Conservation (phyloP, 768 basidiomycete species). For the Chalciporus pseudorubinellus region DNA sequence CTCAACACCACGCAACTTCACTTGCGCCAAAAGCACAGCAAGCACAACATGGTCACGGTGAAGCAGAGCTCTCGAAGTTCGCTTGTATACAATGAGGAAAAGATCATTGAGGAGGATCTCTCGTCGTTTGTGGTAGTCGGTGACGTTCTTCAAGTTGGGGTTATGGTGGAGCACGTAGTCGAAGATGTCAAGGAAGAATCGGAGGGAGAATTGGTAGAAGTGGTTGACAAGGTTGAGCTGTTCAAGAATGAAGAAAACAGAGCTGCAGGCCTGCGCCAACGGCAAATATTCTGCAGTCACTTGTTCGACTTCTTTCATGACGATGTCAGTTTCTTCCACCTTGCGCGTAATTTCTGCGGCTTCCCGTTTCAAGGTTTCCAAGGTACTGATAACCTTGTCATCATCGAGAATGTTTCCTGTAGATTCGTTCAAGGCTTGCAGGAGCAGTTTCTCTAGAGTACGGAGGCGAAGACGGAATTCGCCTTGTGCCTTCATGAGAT, state of each 20-base stretch:
- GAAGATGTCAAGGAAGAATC: conserved; percentile 98
- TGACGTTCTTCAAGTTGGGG: conserved; percentile 78
- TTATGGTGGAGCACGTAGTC: conserved; percentile 92
- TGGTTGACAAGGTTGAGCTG: conserved; percentile 92
- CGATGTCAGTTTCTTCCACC: conserved; percentile 92
- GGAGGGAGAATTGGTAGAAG: conserved; percentile 98
- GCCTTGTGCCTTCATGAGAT: conserved; percentile 97
- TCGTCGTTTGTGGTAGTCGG: conserved; percentile 70
- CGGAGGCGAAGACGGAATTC: conserved; percentile 93
- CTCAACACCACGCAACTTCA: conserved; percentile 77
- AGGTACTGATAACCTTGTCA: conserved; percentile 95
- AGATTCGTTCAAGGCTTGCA: conserved; percentile 96
- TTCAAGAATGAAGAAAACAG: conserved; percentile 95
- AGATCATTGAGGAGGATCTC: conserved; percentile 83
- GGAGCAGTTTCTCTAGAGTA: conserved; percentile 86
- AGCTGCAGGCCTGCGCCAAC: conserved; percentile 92
- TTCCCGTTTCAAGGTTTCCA: conserved; percentile 94
- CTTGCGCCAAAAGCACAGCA: conserved; percentile 85
- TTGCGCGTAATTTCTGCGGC: conserved; percentile 95
- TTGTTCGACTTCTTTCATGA: conserved; percentile 95
- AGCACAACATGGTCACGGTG: conserved; percentile 90
- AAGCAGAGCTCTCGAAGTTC: conserved; percentile 87
- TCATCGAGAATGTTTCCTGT: conserved; percentile 97
- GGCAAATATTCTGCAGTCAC: conserved; percentile 95
- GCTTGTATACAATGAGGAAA: conserved; percentile 83